Percentiles rank a stretch among this genome's conserved stretches.
Conservation (phyloP, 2,329 filamentous ascomycete genomes). For the Trichoderma gracile region DNA sequence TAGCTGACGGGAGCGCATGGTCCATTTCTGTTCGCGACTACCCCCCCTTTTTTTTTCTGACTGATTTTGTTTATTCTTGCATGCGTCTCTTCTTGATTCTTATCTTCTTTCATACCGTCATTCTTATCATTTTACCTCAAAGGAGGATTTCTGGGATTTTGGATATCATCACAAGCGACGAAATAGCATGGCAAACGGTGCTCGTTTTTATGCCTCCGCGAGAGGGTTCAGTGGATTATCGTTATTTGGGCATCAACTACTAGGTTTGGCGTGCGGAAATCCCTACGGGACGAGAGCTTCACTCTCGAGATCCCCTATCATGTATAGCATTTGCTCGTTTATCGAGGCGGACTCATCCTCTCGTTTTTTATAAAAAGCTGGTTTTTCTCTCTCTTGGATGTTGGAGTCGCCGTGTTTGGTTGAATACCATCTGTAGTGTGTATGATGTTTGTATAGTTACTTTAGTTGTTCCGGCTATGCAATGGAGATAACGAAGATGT, state of each 20-base stretch:
- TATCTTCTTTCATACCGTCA: neutral
- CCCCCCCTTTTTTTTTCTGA: neutral
- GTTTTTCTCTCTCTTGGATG: neutral
- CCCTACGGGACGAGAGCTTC: neutral
- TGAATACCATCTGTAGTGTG: too few species aligned
- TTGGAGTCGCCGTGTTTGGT: too few species aligned
- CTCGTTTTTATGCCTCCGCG: constrained; percentile 29
- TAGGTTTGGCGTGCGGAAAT: constrained; percentile 28
- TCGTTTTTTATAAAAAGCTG: neutral
- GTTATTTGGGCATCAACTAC: constrained; percentile 28
- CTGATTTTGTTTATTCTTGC: neutral
- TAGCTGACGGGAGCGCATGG: constrained; percentile 25
- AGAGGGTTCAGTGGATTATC: constrained; percentile 9
- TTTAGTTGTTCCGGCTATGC: too few species aligned
- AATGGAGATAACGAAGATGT: too few species aligned
- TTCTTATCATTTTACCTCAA: neutral
- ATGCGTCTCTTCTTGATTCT: neutral
- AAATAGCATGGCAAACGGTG: constrained; percentile 32
- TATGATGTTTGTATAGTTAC: too few species aligned
- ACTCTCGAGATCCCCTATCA: neutral
- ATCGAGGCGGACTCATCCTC: neutral
- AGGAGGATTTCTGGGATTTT: neutral
- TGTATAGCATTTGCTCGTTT: constrained; percentile 5
- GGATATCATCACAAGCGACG: constrained; percentile 18
- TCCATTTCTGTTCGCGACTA: neutral